Evolutionary conservation across 768 basidiomycete species (phyloP).

Genomic region (Coprinopsis strossmayeri): DNA sequence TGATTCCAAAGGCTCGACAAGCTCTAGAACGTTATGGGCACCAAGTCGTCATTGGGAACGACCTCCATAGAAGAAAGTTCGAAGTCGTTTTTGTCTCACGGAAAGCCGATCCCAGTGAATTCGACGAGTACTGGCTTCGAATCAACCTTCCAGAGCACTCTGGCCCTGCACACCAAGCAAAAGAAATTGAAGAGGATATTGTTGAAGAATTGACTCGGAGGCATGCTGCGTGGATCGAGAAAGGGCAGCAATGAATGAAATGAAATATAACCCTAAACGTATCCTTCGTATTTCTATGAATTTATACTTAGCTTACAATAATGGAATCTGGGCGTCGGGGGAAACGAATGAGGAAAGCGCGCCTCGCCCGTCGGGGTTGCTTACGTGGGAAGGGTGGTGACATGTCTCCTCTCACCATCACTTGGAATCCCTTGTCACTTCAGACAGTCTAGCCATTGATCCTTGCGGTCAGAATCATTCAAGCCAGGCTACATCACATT

Average conservation of each 20-base stretch:
- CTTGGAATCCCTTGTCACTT: no score
- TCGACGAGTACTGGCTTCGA: conserved; percentile 57
- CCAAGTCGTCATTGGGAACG: conserved; percentile 95
- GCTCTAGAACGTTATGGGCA: conserved; percentile 94
- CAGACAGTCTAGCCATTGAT: not conserved
- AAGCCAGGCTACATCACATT: not conserved
- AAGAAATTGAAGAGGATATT: conserved; percentile 95
- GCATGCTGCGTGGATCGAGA: conserved; percentile 64
- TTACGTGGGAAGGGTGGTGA: no score
- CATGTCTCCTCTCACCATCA: no score
- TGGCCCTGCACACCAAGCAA: conserved; percentile 30
- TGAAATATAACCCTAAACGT: not conserved
- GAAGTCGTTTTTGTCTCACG: conserved; percentile 89
- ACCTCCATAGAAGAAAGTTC: conserved; percentile 83
- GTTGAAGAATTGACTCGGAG: conserved; percentile 65
- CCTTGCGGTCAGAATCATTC: not conserved
- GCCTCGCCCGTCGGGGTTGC: no score
- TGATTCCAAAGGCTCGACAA: conserved; percentile 85
- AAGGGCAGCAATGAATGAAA: not conserved
- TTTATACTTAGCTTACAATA: no score
- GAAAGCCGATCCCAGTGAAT: conserved; percentile 27
- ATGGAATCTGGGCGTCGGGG: not conserved
- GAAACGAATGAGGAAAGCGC: no score
- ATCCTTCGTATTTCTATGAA: not conserved
- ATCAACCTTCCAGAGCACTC: conserved; percentile 39